Evolutionary conservation across 495 filamentous ascomycete genomes (phyloP), one percentile per base, ranked within the genome.

Genomic region (Cairneyella variabilis): DNA sequence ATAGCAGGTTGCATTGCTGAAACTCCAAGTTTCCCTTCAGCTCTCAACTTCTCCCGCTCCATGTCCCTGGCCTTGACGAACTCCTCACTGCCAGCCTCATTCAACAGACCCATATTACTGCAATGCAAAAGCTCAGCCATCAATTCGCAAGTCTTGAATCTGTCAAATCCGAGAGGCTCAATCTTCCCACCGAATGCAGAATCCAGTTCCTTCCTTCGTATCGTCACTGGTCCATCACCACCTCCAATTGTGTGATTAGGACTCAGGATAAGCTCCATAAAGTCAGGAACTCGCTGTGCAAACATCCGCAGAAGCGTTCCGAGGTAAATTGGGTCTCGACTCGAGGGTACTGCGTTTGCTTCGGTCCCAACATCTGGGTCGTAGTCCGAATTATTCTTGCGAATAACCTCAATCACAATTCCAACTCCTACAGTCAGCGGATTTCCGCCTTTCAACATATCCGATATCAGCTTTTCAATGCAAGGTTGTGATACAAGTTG

Each of bases 371-470:
- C 85, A 57, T 97, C 95, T 2, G 91, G 87, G 60, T 99, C 93
- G 63, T 99, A 99, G 68, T 99, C 93, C 0, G 95, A 97, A 64
- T 99, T 99, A 63, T 99, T 99, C 72, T 99, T 99, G 44, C 93
- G 82, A 62, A 99, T 99, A 23, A 99, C 93, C 67, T 99, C 93
- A 58, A 99, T 97, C 11, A 99, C 82, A 57, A 97, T 96, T 14
- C 95, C 93, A 25, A 99, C 93, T 17, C 93, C 95, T 34, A 97
- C 95, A 1, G 93, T 97, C 50, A 99, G 72, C 3, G 93, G 86
- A 60, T 97, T 97, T 36, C 93, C 95, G 23, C 93, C 93, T 27
- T 84, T 80, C 17, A 97, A 83, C 93, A 99, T 99, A 56, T 93
- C 88, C 21, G 75, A 72, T 51, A 97, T 88, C 12, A 99, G 77